Conservation (phyloP, 2,329 filamentous ascomycete species). For the Aspergillus uvarum region DNA sequence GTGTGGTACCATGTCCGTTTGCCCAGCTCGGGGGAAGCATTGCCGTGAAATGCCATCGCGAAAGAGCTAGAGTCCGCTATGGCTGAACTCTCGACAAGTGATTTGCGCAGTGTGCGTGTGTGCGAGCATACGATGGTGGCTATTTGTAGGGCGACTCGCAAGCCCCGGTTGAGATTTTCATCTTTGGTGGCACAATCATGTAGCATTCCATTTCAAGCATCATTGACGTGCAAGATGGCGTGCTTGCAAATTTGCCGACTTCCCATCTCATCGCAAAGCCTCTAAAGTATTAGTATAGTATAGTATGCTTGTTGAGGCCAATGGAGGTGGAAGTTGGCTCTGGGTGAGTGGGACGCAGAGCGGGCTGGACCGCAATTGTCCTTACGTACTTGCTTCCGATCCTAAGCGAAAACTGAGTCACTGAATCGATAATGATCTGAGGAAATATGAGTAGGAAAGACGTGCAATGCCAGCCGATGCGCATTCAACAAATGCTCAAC, state of each 20-base stretch:
- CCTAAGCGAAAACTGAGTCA: background rate
- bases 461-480: no score
- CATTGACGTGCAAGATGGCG: background rate
- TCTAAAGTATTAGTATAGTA: background rate
- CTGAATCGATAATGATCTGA: background rate
- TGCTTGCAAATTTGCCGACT: background rate
- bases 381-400: background rate
- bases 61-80: background rate
- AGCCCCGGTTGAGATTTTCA: background rate
- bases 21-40: background rate
- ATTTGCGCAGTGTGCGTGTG: background rate
- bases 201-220: background rate
- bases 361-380: background rate
- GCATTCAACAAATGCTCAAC: no score
- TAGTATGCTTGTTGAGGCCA: background rate
- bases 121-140: background rate
- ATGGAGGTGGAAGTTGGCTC: background rate
- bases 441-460: no score
- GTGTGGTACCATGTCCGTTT: conserved; percentile 49
- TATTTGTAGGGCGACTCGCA: background rate
- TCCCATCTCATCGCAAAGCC: no score
- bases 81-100: background rate
- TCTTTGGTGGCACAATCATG: background rate
- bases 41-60: background rate
- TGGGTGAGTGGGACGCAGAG: background rate